Evolutionary conservation across 1,284 basidiomycete genomes (phyloP).

Genomic region (Somion occarium): DNA sequence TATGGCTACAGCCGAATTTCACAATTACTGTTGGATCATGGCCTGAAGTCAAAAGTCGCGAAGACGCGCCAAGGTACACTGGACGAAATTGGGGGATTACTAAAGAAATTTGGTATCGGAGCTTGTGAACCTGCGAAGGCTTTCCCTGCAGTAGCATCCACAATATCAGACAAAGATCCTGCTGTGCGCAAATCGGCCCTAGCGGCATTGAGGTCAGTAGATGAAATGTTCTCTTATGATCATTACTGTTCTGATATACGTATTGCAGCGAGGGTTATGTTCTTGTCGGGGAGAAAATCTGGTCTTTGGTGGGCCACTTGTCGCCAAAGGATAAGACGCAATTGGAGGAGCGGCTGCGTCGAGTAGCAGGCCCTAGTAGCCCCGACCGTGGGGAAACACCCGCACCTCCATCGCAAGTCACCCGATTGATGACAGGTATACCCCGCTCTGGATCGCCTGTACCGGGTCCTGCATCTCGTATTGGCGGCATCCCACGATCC

Average conservation of each 20-base stretch:
- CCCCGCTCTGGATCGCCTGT: conserved; percentile 55
- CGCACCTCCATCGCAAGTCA: conserved; percentile 36
- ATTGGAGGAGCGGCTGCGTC: conserved; percentile 84
- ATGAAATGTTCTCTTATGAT: conserved; percentile 10
- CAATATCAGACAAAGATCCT: conserved; percentile 88
- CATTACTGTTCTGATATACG: conserved; percentile 8
- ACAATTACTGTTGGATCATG: conserved; percentile 81
- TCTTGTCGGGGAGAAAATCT: conserved; percentile 83
- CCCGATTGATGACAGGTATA: conserved; percentile 47
- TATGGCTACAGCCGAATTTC: conserved; percentile 92
- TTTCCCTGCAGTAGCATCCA: conserved; percentile 73
- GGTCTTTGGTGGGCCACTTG: conserved; percentile 73
- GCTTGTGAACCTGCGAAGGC: conserved; percentile 79
- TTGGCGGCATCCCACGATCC: conserved; percentile 47
- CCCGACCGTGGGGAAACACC: conserved; percentile 40
- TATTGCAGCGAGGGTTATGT: conserved; percentile 71
- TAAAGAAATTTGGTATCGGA: conserved; percentile 81
- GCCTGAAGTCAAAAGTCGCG: conserved; percentile 84
- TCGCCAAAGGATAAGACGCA: conserved; percentile 88
- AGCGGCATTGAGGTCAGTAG: conserved; percentile 59
- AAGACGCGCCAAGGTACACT: conserved; percentile 85
- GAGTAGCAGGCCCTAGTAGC: conserved; percentile 64
- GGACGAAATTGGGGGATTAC: conserved; percentile 74
- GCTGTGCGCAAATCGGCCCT: conserved; percentile 83
- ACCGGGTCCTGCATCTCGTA: conserved; percentile 31